phyloP scores from a whole-genome alignment of 1,284 basidiomycete species.

The Moesziomyces parantarcticus region DNA sequence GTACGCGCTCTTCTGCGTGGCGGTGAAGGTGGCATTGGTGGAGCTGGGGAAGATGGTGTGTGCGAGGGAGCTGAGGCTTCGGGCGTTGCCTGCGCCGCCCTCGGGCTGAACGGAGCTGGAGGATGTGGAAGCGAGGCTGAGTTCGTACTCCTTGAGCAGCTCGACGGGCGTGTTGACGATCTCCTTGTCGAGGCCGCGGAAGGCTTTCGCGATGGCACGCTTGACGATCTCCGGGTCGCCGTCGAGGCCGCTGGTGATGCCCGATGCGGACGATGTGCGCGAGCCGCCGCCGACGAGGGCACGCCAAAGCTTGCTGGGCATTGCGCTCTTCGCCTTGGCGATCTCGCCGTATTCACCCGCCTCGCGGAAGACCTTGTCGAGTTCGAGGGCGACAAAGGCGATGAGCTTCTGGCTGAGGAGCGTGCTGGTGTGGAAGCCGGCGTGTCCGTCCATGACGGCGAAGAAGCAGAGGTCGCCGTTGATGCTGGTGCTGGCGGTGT shows the following conservation, averaged over 20 bases:
- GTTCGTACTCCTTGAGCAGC: conserved; percentile 73
- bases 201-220: conserved; percentile 80
- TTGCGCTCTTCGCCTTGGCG: conserved; percentile 60
- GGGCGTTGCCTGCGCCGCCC: conserved; percentile 30
- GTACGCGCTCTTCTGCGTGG: conserved; percentile 62
- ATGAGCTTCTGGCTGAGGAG: conserved; percentile 87
- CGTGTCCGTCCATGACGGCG: conserved; percentile 91
- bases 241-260: conserved; percentile 68
- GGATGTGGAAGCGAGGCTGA: conserved; percentile 69
- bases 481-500: conserved; percentile 26
- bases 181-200: conserved; percentile 80
- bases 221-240: conserved; percentile 76
- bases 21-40: conserved; percentile 50
- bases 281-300: conserved; percentile 57
- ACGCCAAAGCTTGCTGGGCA: conserved; percentile 59
- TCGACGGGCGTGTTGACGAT: conserved; percentile 80
- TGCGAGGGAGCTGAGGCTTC: conserved; percentile 60
- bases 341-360: conserved; percentile 64
- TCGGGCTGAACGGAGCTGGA: conserved; percentile 46
- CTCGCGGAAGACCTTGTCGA: conserved; percentile 72
- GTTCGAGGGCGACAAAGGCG: conserved; percentile 83
- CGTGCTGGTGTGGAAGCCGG: conserved; percentile 83
- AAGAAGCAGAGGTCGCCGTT: conserved; percentile 73
- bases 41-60: conserved; percentile 64
- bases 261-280: conserved; percentile 16